Evolutionary conservation across 768 basidiomycete species (phyloP), one percentile per base, ranked within the genome.

Genomic region (Podaxis sp.): DNA sequence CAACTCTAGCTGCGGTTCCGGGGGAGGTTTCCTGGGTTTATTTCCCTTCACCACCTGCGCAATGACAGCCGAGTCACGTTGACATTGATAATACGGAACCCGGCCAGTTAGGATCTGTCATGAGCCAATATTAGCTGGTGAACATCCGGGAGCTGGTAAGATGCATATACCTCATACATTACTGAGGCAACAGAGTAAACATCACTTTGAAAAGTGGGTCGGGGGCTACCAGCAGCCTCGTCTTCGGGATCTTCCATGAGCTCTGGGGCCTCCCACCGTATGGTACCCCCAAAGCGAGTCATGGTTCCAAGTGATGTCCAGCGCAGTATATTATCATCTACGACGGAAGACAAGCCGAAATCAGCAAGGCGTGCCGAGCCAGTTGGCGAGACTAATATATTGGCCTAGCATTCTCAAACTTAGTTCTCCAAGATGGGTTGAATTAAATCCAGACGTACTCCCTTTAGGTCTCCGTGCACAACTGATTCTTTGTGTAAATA

Each of bases 251-350:
- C 33, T 13, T 66, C 65, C 39, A 70, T 57, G 5, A 72, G 15
- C 40, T 73, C 72, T 0, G 72, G 72, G 49, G 70, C 69, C 48
- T 67, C 64, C 70, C 69, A 73, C 17, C 68, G 65, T 11, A 62
- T 46, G 2, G 67, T 67, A 15, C 68, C 67, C 4, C 70, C 69
- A 15, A 61, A 61, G n/a, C 30, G 54, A 11, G 56, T 59, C 8
- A 54, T 61, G 17, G 63, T 59, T 15, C 66, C 64, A 19, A 67
- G 40, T 6, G 68, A 63, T 2, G 57, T 65, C 69, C 66, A 66
- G 30, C 63, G 54, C 12, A 66, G n/a, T 33, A 67, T 68, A 13
- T 64, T 42, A 5, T 40, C 54, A 9, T 61, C 64, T 6, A 49
- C 60, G 6, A 70, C 52, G 8, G 59, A 59, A 2, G 71, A 69